Evolutionary conservation across 371 early-diverging fungal genomes (phyloP).

Genomic region (Circinella umbellata): DNA sequence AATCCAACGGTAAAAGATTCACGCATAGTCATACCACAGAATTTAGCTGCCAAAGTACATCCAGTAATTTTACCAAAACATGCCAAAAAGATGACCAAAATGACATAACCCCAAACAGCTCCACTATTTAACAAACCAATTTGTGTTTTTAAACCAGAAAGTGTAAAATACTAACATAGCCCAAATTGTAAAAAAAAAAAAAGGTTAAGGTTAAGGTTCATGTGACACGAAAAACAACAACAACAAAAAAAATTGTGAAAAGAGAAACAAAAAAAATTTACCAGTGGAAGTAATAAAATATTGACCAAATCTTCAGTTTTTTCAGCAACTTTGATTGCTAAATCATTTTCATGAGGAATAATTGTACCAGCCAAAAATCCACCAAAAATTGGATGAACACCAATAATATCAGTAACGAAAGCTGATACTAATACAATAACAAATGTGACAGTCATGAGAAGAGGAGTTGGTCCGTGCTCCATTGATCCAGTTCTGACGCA

Average conservation of each 20-base stretch:
- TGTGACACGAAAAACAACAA: neutral
- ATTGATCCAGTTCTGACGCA: conserved; percentile 54
- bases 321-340: conserved; percentile 86
- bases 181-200: neutral
- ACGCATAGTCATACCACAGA: conserved; percentile 73
- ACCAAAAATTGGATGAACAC: conserved; percentile 94
- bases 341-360: conserved; percentile 87
- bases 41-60: conserved; percentile 75
- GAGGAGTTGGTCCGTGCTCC: conserved; percentile 65
- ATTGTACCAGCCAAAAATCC: conserved; percentile 88
- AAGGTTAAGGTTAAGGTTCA: neutral
- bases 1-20: conserved; percentile 89
- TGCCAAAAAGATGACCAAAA: conserved; percentile 78
- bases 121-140: conserved; percentile 76
- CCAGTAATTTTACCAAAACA: conserved; percentile 90
- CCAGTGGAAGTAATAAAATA: conserved; percentile 86
- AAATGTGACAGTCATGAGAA: conserved; percentile 71
- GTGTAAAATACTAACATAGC: conserved; percentile 80
- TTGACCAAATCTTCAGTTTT: conserved; percentile 91
- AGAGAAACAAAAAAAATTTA: no score
- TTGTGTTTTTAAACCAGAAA: conserved; percentile 90
- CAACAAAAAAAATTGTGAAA: no score
- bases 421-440: conserved; percentile 68
- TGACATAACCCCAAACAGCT: conserved; percentile 76
- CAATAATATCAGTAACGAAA: conserved; percentile 86